Percentiles rank a stretch among this genome's conserved stretches.
Conservation (phyloP, 441 rosid species). For the Bocquillonia castaneifolia region DNA sequence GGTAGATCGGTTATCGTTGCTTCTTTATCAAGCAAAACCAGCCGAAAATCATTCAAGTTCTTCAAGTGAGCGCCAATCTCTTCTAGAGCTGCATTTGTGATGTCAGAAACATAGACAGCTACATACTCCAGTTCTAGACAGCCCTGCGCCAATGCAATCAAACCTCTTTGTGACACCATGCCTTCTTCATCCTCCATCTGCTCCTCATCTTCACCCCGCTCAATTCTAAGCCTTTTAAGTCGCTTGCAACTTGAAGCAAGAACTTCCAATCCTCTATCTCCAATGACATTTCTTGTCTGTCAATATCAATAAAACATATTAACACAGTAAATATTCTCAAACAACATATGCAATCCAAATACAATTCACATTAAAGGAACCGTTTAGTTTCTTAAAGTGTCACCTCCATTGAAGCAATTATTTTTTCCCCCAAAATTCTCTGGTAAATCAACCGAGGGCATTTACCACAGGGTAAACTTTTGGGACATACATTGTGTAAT, state of each 20-base stretch:
- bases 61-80: conserved; percentile 54
- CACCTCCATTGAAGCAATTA: no score
- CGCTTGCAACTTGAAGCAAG: conserved; percentile 63
- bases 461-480: neutral
- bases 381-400: neutral
- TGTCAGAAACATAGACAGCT: conserved; percentile 83
- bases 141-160: conserved; percentile 74
- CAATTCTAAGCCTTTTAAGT: conserved; percentile 81
- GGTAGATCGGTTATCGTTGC: conserved; percentile 75
- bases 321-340: neutral
- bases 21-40: conserved; percentile 73
- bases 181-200: conserved; percentile 86
- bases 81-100: conserved; percentile 72
- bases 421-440: no score
- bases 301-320: conserved; percentile 22
- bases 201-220: conserved; percentile 83
- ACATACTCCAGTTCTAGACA: conserved; percentile 70
- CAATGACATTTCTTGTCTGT: conserved; percentile 93
- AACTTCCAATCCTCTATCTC: conserved; percentile 85
- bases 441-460: neutral
- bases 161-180: conserved; percentile 76
- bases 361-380: neutral
- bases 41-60: conserved; percentile 73
- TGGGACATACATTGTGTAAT: neutral
- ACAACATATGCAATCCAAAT: neutral